These are phyloP conservation scores for Colletotrichum higginsianum DNA, from an alignment of 2,329 filamentous ascomycete genomes.

Conservation along the genomic window DNA sequence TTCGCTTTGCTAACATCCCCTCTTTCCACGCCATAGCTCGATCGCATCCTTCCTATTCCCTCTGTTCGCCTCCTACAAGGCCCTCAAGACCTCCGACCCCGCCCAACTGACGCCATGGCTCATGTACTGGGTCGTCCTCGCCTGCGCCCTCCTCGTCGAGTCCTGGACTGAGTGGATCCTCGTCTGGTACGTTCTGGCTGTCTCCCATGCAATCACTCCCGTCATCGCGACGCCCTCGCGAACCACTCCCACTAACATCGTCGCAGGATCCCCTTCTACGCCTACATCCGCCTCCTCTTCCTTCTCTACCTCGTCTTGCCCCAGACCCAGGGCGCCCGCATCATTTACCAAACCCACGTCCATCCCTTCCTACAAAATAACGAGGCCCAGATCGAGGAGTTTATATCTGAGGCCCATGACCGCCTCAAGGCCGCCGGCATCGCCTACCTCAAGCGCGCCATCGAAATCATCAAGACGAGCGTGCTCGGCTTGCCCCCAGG, in stretches of 20 bases:
- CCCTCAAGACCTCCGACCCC: conserved; percentile 91
- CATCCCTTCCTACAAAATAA: conserved; percentile 92
- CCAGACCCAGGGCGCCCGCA: conserved; percentile 92
- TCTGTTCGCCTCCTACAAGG: conserved; percentile 97
- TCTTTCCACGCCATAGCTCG: conserved; percentile 68
- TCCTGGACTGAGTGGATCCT: conserved; percentile 91
- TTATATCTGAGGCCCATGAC: conserved; percentile 87
- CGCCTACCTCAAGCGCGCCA: conserved; percentile 78
- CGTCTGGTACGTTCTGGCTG: conserved; percentile 71
- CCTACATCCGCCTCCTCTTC: conserved; percentile 88
- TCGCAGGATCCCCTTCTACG: conserved; percentile 88
- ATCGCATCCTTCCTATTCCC: conserved; percentile 93
- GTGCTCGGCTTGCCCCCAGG: conserved; percentile 82
- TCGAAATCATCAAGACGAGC: conserved; percentile 81
- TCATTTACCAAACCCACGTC: conserved; percentile 87
- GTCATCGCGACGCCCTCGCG: not conserved
- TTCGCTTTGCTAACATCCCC: conserved; percentile 18
- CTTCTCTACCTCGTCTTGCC: conserved; percentile 97
- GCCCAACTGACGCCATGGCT: conserved; percentile 95
- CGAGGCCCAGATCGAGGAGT: conserved; percentile 89
- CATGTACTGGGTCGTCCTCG: conserved; percentile 98
- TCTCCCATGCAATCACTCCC: not conserved
- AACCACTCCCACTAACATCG: conserved; percentile 10
- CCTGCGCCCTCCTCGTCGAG: conserved; percentile 85
- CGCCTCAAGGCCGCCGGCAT: conserved; percentile 83